phyloP scores from a whole-genome alignment of 1,139 yeast genomes.

The Debaryomycetaceae sp. region DNA sequence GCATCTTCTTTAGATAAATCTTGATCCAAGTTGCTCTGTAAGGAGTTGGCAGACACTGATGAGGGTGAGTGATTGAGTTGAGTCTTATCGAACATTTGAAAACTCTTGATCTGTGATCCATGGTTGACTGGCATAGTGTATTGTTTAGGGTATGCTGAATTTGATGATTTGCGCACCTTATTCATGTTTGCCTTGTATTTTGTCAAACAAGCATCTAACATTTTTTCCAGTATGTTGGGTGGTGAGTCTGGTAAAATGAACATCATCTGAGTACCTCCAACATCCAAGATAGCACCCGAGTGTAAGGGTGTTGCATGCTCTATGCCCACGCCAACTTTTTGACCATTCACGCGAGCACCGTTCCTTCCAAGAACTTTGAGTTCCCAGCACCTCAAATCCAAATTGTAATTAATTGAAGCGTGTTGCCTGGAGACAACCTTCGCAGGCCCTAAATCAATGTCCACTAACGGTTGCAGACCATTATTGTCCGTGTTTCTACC shows the following conservation, averaged over 20 bases:
- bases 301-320: conserved; percentile 53
- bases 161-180: conserved; percentile 14
- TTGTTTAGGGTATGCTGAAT: conserved; percentile 15
- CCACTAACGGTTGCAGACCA: conserved; percentile 37
- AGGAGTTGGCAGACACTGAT: conserved; percentile 37
- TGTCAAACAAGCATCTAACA: conserved; percentile 38
- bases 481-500: conserved; percentile 76
- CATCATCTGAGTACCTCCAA: conserved; percentile 99
- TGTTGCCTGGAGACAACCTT: conserved; percentile 91
- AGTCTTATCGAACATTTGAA: conserved; percentile 52
- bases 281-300: conserved; percentile 86
- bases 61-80: conserved; percentile 39
- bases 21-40: conserved; percentile 52
- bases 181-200: conserved; percentile 26
- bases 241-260: conserved; percentile 89
- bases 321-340: conserved; percentile 50
- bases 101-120: conserved; percentile 32
- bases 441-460: conserved; percentile 94
- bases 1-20: conserved; percentile 87
- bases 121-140: conserved; percentile 13
- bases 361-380: conserved; percentile 79
- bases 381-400: conserved; percentile 80
- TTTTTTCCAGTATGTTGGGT: conserved; percentile 58
- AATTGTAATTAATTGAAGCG: conserved; percentile 77
- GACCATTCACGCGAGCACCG: conserved; percentile 85